Base-by-base conservation (phyloP, 371 early-diverging fungal genomes). In the Mortierella sp. region DNA sequence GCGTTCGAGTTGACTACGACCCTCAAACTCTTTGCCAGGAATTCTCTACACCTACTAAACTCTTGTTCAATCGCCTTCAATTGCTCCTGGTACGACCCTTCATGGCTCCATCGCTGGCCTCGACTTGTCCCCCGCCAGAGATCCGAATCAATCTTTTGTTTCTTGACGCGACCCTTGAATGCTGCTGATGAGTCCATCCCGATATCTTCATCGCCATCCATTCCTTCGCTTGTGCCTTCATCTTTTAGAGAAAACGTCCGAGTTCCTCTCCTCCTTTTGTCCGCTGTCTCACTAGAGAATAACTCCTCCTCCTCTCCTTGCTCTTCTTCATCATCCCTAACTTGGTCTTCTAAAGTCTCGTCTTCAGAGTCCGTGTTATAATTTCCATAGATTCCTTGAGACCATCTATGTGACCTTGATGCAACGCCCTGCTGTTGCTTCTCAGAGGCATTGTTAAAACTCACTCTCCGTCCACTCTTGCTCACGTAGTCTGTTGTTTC, bases 1-100 rank as follows among this genome's bases (percentile, higher is more conserved):
- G 72, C 76, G 43, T 81, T 81, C 26, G 81, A 71, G 20, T 37
- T 68, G n/a, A 81, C 81, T 16, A 81, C 66, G 1, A 81, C 60
- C 37, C 62, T 57, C 35, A 81, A 28, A 59, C 72, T 75, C 61
- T 75, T 72, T 3, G 70, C 73, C 43, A 81, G 54, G 32, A 81
- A 81, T 54, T 68, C 72, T 39, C 70, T 58, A 61, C 75, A 66
- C n/a, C 81, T 51, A 16, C 64, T 52, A 28, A 75, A 62, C 60
- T 81, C 81, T 12, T 66, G 72, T 59, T 81, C 81, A 35, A 81
- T 68, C 5, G 61, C 75, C 59, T 69, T 61, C n/a, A 81, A 55
- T 24, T 72, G 69, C n/a, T 62, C 63, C 26, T 24, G 30, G 39
- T 60, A 79, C 18, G 71, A 62, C 12, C 18, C 32, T 26, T 24